Evolutionary conservation across 306 rosid species (phyloP).

Genomic region (Geum urbanum): DNA sequence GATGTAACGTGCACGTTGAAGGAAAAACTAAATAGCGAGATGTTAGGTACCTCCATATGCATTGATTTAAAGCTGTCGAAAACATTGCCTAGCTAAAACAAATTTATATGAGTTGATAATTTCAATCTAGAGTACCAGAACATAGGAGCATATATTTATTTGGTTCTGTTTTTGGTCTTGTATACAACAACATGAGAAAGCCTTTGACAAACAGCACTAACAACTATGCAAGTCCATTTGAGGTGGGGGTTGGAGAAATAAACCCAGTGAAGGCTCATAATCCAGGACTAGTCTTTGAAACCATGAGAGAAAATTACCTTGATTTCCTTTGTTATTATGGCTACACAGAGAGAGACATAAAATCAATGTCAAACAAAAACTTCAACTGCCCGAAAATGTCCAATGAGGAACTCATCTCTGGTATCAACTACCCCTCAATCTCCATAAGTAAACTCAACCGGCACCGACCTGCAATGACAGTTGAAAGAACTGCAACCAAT

Average conservation of each 20-base stretch:
- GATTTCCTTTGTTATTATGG: conserved; percentile 77
- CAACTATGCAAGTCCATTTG: conserved; percentile 58
- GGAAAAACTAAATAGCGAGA: neutral
- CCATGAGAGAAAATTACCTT: conserved; percentile 46
- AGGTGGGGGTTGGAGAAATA: conserved; percentile 82
- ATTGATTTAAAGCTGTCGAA: neutral
- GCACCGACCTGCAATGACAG: conserved; percentile 30
- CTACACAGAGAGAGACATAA: conserved; percentile 51
- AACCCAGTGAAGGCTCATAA: conserved; percentile 69
- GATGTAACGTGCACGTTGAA: neutral
- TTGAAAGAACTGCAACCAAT: conserved; percentile 73
- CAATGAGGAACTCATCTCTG: conserved; percentile 62
- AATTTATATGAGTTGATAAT: neutral
- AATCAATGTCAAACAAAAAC: conserved; percentile 52
- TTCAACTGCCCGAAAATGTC: conserved; percentile 65
- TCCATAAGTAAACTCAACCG: conserved; percentile 52
- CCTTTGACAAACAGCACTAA: conserved; percentile 67
- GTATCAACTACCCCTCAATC: conserved; percentile 81
- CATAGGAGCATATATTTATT: conserved; percentile 2
- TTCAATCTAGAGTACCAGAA: neutral
- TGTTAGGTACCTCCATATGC: neutral
- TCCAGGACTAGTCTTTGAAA: conserved; percentile 85
- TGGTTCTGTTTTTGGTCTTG: conserved; percentile 18
- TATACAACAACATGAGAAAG: conserved; percentile 60
- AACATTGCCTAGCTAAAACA: neutral